Conservation (phyloP, 352 stramenopile genomes). For the Pythium chondricola region DNA sequence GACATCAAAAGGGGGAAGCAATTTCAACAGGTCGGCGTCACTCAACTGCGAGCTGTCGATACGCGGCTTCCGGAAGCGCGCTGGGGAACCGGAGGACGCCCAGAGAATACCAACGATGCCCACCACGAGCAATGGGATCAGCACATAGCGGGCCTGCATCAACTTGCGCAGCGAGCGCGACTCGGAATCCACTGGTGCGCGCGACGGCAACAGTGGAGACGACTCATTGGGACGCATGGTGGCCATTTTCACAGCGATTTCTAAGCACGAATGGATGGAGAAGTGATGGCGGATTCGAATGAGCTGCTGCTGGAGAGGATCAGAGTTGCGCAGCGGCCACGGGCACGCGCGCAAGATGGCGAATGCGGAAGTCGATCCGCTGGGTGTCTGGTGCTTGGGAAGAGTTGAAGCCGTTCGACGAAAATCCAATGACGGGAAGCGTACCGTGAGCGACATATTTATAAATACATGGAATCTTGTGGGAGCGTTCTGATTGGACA, state of each 20-base stretch:
- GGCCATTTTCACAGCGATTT: neutral
- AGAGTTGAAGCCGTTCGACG: too few relatives aligned
- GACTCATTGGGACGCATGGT: constrained; percentile 29
- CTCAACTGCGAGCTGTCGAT: constrained; percentile 18
- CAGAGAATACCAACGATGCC: constrained; percentile 43
- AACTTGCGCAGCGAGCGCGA: constrained; percentile 15
- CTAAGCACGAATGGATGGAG: neutral
- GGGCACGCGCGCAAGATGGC: neutral
- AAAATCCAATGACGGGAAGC: too few relatives aligned
- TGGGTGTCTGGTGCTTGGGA: too few relatives aligned
- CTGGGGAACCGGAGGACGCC: constrained; percentile 23
- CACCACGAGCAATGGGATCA: constrained; percentile 45
- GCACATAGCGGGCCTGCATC: constrained; percentile 44
- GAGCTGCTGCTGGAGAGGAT: neutral
- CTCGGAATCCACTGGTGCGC: neutral
- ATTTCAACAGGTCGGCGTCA: constrained; percentile 42
- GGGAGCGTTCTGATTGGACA: too few relatives aligned
- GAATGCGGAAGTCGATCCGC: neutral
- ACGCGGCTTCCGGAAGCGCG: constrained; percentile 6
- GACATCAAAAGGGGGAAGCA: constrained; percentile 49
- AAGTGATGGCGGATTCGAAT: neutral
- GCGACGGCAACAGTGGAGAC: constrained; percentile 40
- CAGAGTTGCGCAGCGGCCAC: neutral
- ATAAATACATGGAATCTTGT: too few relatives aligned
- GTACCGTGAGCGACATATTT: too few relatives aligned